Percentiles rank a stretch among this genome's conserved stretches.
phyloP scores from a whole-genome alignment of 495 filamentous ascomycete genomes.

The Penicillium robsamsonii region DNA sequence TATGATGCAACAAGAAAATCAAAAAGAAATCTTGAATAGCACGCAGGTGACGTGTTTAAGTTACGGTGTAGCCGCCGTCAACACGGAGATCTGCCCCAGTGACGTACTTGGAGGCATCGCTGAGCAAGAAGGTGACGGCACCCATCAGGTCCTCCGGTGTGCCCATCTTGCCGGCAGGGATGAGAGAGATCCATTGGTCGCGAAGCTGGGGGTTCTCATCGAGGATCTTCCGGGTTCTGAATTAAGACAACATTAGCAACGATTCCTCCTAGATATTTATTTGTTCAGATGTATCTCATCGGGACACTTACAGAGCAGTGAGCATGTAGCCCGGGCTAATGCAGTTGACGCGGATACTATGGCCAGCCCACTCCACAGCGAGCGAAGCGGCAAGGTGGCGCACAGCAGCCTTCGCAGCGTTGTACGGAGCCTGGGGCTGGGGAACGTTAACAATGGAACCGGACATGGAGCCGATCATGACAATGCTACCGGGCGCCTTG shows the following conservation, averaged over 20 bases:
- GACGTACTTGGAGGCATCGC: slow-evolving; percentile 81
- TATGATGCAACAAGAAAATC: neutral
- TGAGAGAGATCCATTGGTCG: slow-evolving; percentile 84
- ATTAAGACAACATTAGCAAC: slow-evolving; percentile 16
- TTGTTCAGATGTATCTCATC: neutral
- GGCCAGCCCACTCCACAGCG: slow-evolving; percentile 85
- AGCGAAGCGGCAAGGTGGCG: slow-evolving; percentile 76
- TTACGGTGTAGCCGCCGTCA: slow-evolving; percentile 88
- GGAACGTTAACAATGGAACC: slow-evolving; percentile 90
- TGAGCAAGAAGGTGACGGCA: slow-evolving; percentile 83
- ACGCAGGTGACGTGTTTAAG: slow-evolving; percentile 43
- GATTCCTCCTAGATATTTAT: slow-evolving; percentile 20
- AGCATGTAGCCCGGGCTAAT: slow-evolving; percentile 94
- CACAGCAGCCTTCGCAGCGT: slow-evolving; percentile 85
- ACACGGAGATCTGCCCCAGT: slow-evolving; percentile 89
- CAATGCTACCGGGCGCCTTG: slow-evolving; percentile 75
- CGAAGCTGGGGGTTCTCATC: slow-evolving; percentile 87
- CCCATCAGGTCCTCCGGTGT: slow-evolving; percentile 91
- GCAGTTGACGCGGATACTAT: slow-evolving; percentile 84
- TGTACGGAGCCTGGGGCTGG: slow-evolving; percentile 91
- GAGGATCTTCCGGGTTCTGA: slow-evolving; percentile 87
- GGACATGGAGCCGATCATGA: slow-evolving; percentile 95
- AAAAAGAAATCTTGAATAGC: neutral
- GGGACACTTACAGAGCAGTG: slow-evolving; percentile 66
- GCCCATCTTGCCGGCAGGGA: slow-evolving; percentile 90